These are phyloP conservation scores for Peribolospora kevripleyi DNA, from an alignment of 768 basidiomycete species.

Conservation along the genomic window DNA sequence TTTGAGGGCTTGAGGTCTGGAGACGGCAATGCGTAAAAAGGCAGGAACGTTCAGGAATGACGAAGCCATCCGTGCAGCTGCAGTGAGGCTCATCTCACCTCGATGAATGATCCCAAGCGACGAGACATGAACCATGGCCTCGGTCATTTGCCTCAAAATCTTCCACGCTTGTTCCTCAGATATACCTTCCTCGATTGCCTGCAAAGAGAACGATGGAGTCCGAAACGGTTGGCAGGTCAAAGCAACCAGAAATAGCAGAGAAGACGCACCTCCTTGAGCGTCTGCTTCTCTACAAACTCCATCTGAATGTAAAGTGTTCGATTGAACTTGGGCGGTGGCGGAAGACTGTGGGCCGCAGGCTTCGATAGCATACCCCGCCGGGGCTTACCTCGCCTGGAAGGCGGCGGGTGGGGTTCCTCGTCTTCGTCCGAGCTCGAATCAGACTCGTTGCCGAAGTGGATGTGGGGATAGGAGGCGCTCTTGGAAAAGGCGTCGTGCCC, in stretches of 20 bases:
- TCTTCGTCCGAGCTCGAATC: slow-evolving; percentile 2
- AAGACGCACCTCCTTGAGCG: slow-evolving; percentile 44
- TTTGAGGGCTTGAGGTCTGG: slow-evolving; percentile 73
- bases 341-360: no score
- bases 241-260: not conserved
- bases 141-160: slow-evolving; percentile 66
- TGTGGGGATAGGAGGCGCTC: no score
- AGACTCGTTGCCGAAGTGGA: not conserved
- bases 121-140: slow-evolving; percentile 79
- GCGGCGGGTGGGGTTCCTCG: slow-evolving; percentile 1
- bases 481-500: no score
- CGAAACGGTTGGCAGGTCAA: no score
- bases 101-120: slow-evolving; percentile 21
- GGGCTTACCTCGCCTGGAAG: no score
- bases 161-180: slow-evolving; percentile 70
- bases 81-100: not conserved
- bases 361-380: no score
- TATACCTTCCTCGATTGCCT: slow-evolving; percentile 50
- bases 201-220: slow-evolving; percentile 17
- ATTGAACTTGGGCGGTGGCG: slow-evolving; percentile 3
- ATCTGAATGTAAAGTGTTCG: not conserved
- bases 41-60: no score
- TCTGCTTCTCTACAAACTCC: slow-evolving; percentile 61
- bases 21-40: no score
- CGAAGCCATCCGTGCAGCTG: no score